These are phyloP conservation scores for Fusarium zealandicum DNA, from an alignment of 2,329 filamentous ascomycete genomes.

Conservation along the genomic window DNA sequence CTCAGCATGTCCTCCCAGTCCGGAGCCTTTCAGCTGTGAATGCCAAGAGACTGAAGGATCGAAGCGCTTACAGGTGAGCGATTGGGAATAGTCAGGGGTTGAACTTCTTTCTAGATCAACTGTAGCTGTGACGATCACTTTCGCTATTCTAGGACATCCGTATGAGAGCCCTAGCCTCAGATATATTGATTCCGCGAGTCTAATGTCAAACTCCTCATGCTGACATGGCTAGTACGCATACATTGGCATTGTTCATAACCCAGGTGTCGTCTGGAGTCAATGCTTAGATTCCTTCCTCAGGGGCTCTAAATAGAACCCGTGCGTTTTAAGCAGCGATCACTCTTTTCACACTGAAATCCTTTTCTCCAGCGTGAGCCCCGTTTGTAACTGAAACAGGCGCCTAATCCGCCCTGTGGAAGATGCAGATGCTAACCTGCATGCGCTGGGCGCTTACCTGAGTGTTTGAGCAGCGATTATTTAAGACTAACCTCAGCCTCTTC, in stretches of 20 bases:
- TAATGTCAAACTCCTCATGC: neutral
- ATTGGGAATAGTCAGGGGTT: neutral
- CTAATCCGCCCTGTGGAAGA: neutral
- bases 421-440: neutral
- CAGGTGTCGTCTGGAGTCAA: neutral
- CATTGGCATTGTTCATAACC: too few species aligned
- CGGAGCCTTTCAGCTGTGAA: neutral
- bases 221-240: too few species aligned
- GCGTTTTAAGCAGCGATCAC: neutral
- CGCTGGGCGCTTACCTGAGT: neutral
- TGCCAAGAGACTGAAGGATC: slow-evolving; percentile 11
- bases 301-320: neutral
- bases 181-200: neutral
- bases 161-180: neutral
- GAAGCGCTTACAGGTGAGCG: neutral
- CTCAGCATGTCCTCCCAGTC: neutral
- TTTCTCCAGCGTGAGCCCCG: neutral
- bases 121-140: neutral
- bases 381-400: slow-evolving; percentile 1
- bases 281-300: slow-evolving; percentile 5
- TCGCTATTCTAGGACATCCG: neutral
- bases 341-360: neutral
- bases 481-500: neutral
- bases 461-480: neutral
- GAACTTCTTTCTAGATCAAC: neutral